Conservation (phyloP, 108 stramenopile genomes). For the Asterionellopsis glacialis region DNA sequence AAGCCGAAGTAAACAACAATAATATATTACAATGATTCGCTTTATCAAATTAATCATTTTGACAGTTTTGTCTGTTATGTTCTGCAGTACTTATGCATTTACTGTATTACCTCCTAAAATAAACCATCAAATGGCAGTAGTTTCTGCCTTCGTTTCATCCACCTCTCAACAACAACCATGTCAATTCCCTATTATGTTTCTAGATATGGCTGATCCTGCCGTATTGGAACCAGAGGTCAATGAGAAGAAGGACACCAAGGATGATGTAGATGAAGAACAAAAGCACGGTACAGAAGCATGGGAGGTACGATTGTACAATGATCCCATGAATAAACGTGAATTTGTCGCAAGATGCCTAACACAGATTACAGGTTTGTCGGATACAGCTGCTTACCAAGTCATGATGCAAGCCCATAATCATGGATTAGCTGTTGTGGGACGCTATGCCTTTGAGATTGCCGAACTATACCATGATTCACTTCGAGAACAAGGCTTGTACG, state of each 20-base stretch:
- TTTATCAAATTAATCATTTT: no score
- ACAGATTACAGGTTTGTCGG: constrained; percentile 47
- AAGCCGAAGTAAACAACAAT: no score
- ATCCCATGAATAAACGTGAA: constrained; percentile 75
- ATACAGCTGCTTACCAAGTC: constrained; percentile 49
- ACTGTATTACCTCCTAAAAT: no score
- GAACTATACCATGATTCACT: constrained; percentile 51
- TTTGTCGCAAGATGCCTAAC: constrained; percentile 62
- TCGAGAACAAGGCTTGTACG: constrained; percentile 41
- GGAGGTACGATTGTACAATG: constrained; percentile 66
- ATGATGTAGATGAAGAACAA: constrained; percentile 7
- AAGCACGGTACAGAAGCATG: constrained; percentile 30
- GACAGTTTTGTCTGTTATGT: no score
- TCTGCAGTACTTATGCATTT: no score
- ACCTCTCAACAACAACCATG: no score
- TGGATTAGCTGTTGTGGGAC: constrained; percentile 57
- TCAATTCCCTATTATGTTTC: no score
- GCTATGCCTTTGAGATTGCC: constrained; percentile 52
- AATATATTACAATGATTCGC: no score
- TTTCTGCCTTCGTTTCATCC: no score
- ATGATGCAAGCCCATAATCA: constrained; percentile 76
- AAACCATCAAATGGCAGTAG: no score
- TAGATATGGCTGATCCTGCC: constrained; percentile 1
- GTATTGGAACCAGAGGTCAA: constrained; percentile 11
- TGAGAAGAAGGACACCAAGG: constrained; percentile 13